Percentiles rank a stretch among this genome's conserved stretches.
Conservation (phyloP, 2,329 filamentous ascomycete species). For the Botrytis elliptica region DNA sequence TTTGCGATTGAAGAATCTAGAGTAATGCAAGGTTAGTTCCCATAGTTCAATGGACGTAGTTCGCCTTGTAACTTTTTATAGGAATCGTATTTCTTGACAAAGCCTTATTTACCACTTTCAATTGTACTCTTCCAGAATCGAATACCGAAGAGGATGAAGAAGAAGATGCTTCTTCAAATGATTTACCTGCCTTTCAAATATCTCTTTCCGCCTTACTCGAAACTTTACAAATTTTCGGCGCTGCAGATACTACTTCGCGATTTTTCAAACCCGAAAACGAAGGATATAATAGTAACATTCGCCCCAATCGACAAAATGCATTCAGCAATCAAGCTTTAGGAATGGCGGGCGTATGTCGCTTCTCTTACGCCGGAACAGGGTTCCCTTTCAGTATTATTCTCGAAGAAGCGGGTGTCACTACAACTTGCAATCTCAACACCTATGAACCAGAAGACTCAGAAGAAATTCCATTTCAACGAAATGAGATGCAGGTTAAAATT, state of each 20-base stretch:
- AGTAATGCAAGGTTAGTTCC: conserved; percentile 79
- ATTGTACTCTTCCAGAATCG: conserved; percentile 54
- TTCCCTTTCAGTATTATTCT: conserved; percentile 81
- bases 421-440: conserved; percentile 85
- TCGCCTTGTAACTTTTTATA: conserved; percentile 38
- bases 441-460: conserved; percentile 74
- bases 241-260: conserved; percentile 63
- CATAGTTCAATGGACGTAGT: conserved; percentile 9
- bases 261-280: conserved; percentile 59
- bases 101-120: conserved; percentile 82
- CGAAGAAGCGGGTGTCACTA: conserved; percentile 82
- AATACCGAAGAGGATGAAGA: conserved; percentile 44
- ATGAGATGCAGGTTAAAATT: conserved; percentile 81
- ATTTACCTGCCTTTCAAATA: conserved; percentile 75
- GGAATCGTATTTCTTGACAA: conserved; percentile 84
- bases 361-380: conserved; percentile 74
- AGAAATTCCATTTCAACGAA: conserved; percentile 84
- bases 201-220: conserved; percentile 85
- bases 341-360: conserved; percentile 79
- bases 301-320: conserved; percentile 65
- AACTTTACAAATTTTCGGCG: conserved; percentile 91
- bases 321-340: conserved; percentile 83
- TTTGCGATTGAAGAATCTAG: conserved; percentile 86
- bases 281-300: conserved; percentile 59
- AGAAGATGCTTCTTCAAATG: conserved; percentile 41